Conservation (phyloP, 495 filamentous ascomycete species). For the Penicillium taxi region DNA sequence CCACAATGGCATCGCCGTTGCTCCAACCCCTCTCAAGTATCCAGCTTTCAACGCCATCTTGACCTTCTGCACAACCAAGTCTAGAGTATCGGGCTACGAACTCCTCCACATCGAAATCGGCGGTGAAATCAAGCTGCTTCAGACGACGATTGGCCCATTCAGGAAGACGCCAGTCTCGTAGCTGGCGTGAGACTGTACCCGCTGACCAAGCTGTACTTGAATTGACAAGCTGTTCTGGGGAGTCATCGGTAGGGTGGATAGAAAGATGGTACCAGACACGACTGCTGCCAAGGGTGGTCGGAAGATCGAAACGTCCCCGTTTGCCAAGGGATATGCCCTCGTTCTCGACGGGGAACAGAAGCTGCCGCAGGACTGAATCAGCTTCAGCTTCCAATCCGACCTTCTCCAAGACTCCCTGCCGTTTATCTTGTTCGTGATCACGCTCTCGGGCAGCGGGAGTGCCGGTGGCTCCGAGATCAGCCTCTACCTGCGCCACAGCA, state of each 20-base stretch:
- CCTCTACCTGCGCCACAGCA: slow-evolving; percentile 68
- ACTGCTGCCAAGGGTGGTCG: slow-evolving; percentile 61
- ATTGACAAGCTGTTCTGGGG: slow-evolving; percentile 58
- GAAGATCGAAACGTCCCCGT: slow-evolving; percentile 66
- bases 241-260: slow-evolving; percentile 84
- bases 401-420: slow-evolving; percentile 79
- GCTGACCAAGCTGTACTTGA: slow-evolving; percentile 78
- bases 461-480: slow-evolving; percentile 70
- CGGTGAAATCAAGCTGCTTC: slow-evolving; percentile 90
- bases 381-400: slow-evolving; percentile 70
- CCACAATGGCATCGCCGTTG: slow-evolving; percentile 90
- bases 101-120: slow-evolving; percentile 91
- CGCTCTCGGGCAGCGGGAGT: slow-evolving; percentile 59
- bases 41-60: slow-evolving; percentile 93
- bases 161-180: slow-evolving; percentile 84
- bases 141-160: slow-evolving; percentile 95
- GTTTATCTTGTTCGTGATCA: slow-evolving; percentile 70
- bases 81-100: slow-evolving; percentile 73
- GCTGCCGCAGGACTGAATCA: slow-evolving; percentile 71
- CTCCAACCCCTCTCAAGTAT: slow-evolving; percentile 94
- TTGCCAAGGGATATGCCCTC: slow-evolving; percentile 68
- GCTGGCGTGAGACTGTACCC: slow-evolving; percentile 80
- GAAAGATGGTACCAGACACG: slow-evolving; percentile 93
- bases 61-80: slow-evolving; percentile 81
- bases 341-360: slow-evolving; percentile 73